Percentiles rank a stretch among this genome's conserved stretches.
Conservation (phyloP, 2,329 filamentous ascomycete species). For the Cytospora paraplurivora region DNA sequence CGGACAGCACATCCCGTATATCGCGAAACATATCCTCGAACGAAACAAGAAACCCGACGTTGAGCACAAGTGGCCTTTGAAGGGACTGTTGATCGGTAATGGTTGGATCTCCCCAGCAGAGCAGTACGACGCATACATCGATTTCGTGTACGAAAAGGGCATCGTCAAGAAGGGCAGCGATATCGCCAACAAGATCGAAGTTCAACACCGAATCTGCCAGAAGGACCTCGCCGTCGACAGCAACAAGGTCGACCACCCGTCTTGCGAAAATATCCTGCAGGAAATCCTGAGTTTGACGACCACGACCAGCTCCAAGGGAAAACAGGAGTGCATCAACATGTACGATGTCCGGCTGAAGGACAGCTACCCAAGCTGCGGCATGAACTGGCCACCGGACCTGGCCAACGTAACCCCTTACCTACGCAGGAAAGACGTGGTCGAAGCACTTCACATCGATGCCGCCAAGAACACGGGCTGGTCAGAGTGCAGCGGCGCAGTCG, state of each 20-base stretch:
- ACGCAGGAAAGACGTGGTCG: conserved; percentile 73
- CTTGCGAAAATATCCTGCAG: conserved; percentile 78
- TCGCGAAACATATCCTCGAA: conserved; percentile 85
- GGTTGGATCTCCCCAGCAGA: conserved; percentile 92
- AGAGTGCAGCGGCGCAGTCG: conserved; percentile 84
- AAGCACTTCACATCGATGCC: conserved; percentile 78
- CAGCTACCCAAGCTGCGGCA: conserved; percentile 80
- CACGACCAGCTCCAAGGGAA: conserved; percentile 50
- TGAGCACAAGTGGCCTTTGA: conserved; percentile 70
- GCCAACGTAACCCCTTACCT: conserved; percentile 78
- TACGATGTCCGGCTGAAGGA: conserved; percentile 92
- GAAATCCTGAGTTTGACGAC: conserved; percentile 69
- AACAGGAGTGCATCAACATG: conserved; percentile 81
- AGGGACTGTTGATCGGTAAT: conserved; percentile 90
- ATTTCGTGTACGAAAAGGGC: conserved; percentile 76
- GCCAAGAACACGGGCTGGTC: conserved; percentile 87
- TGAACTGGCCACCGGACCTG: conserved; percentile 97
- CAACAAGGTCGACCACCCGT: conserved; percentile 64
- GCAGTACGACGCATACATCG: conserved; percentile 86
- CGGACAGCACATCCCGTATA: conserved; percentile 95
- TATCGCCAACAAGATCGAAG: conserved; percentile 65
- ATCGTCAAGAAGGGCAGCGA: conserved; percentile 70
- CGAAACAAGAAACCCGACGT: conserved; percentile 69
- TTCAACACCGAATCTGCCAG: conserved; percentile 69
- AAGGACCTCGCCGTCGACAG: conserved; percentile 56